Evolutionary conservation across 139 green algal genomes (phyloP).

Genomic region (Pseudopediastrum boryanum): DNA sequence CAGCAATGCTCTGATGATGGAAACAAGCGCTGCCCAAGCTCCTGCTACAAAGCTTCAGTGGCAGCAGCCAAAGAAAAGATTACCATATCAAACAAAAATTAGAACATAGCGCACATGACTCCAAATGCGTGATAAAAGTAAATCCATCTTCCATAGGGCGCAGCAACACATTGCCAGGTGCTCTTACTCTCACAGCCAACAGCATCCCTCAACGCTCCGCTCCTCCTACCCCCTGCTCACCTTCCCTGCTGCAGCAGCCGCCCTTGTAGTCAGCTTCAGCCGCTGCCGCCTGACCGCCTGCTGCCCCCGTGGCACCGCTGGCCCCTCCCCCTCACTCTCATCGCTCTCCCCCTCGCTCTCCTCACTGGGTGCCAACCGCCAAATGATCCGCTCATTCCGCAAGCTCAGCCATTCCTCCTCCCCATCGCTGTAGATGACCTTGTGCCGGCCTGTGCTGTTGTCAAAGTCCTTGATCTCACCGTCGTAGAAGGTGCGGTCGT

Average conservation of each 20-base stretch:
- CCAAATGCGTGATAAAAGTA: too few species aligned
- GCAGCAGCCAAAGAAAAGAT: too few species aligned
- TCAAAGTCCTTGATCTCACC: conserved; percentile 60
- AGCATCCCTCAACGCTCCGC: not conserved
- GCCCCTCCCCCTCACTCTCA: not conserved
- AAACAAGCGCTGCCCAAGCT: too few species aligned
- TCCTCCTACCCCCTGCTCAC: too few species aligned
- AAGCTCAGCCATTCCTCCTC: conserved; percentile 55
- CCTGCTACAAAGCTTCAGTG: too few species aligned
- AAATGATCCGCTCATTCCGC: conserved; percentile 62
- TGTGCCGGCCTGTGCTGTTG: conserved; percentile 48
- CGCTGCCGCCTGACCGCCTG: not conserved
- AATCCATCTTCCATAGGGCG: too few species aligned
- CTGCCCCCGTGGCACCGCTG: not conserved
- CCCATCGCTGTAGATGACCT: conserved; percentile 65
- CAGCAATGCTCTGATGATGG: too few species aligned
- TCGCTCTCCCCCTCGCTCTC: not conserved
- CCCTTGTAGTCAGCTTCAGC: not conserved
- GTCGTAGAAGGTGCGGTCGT: conserved; percentile 53
- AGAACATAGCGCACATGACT: too few species aligned
- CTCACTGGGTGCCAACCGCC: conserved; percentile 55
- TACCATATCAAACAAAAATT: too few species aligned
- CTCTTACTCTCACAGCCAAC: not conserved
- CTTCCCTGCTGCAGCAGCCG: not conserved
- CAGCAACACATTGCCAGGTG: not conserved